Evolutionary conservation across 768 basidiomycete species (phyloP).

Genomic region (Pleurotus citrinopileatus): DNA sequence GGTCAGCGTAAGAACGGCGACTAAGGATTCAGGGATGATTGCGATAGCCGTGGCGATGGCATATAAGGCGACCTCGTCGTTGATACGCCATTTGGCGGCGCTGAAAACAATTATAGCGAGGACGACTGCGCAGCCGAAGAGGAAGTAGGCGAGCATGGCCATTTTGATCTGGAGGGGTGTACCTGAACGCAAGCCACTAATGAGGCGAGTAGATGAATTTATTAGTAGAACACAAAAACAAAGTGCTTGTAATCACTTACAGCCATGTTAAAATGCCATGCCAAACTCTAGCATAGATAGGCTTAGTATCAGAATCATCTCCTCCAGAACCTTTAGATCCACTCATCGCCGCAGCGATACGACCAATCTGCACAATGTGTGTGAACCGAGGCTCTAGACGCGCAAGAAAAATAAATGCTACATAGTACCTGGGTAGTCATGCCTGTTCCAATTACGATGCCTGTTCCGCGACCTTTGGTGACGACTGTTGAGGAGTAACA

Average conservation of each 20-base stretch:
- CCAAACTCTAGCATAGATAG: slow-evolving; percentile 19
- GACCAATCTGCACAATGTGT: slow-evolving; percentile 27
- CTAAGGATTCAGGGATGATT: slow-evolving; percentile 39
- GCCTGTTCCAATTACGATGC: slow-evolving; percentile 7
- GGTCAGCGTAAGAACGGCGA: slow-evolving; percentile 53
- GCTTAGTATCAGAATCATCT: slow-evolving; percentile 14
- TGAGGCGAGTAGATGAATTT: not conserved
- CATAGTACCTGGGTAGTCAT: slow-evolving; percentile 10
- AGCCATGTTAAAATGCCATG: slow-evolving; percentile 23
- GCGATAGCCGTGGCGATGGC: slow-evolving; percentile 36
- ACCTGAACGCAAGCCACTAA: slow-evolving; percentile 30
- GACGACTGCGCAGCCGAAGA: slow-evolving; percentile 32
- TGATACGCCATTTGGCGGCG: slow-evolving; percentile 29
- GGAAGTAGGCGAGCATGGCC: slow-evolving; percentile 30
- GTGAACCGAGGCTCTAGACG: not conserved
- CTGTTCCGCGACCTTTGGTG: slow-evolving; percentile 15
- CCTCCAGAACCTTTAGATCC: slow-evolving; percentile 16
- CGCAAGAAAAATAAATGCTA: not conserved
- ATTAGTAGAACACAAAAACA: not conserved
- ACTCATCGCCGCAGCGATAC: slow-evolving; percentile 33
- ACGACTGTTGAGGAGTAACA: slow-evolving; percentile 15
- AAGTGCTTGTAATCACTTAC: slow-evolving; percentile 18
- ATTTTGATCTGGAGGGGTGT: slow-evolving; percentile 38
- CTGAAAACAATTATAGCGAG: slow-evolving; percentile 36
- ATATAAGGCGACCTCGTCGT: slow-evolving; percentile 31